A percentile compares a stretch with the other conserved stretches of the same genome.
These are phyloP conservation scores for Curvularia hawaiiensis DNA, from an alignment of 2,329 filamentous ascomycete genomes.

Conservation along the genomic window DNA sequence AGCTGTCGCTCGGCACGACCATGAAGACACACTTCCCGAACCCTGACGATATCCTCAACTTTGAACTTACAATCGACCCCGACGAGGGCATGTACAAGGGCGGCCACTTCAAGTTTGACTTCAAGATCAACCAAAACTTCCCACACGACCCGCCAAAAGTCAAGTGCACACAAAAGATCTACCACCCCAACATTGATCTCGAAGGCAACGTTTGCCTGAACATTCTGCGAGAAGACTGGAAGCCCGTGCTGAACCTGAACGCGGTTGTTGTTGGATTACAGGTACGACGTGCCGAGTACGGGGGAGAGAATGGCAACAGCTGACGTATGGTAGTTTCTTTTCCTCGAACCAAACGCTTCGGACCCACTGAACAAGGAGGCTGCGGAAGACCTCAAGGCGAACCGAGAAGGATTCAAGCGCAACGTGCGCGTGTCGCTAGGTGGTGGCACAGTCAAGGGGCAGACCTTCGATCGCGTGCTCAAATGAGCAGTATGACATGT, in stretches of 20 bases:
- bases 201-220: constrained; percentile 98
- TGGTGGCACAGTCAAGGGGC: constrained; percentile 75
- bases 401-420: constrained; percentile 86
- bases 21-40: constrained; percentile 84
- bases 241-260: constrained; percentile 95
- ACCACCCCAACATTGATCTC: constrained; percentile 97
- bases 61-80: constrained; percentile 78
- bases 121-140: constrained; percentile 92
- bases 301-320: background rate
- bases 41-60: constrained; percentile 85
- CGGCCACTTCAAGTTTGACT: constrained; percentile 86
- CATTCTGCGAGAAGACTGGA: constrained; percentile 98
- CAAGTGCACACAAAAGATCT: constrained; percentile 96
- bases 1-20: constrained; percentile 76
- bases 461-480: constrained; percentile 78
- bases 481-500: constrained; percentile 55
- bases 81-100: constrained; percentile 90
- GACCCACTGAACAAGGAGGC: constrained; percentile 99
- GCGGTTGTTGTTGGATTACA: constrained; percentile 94
- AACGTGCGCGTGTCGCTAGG: constrained; percentile 86
- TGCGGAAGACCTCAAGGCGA: constrained; percentile 85
- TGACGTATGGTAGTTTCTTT: constrained; percentile 72
- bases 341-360: constrained; percentile 95
- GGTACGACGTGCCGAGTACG: constrained; percentile 54
- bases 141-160: constrained; percentile 98